Evolutionary conservation across 2,329 filamentous ascomycete genomes (phyloP), one percentile per base, ranked within the genome.

Genomic region (Davidsoniella australis): DNA sequence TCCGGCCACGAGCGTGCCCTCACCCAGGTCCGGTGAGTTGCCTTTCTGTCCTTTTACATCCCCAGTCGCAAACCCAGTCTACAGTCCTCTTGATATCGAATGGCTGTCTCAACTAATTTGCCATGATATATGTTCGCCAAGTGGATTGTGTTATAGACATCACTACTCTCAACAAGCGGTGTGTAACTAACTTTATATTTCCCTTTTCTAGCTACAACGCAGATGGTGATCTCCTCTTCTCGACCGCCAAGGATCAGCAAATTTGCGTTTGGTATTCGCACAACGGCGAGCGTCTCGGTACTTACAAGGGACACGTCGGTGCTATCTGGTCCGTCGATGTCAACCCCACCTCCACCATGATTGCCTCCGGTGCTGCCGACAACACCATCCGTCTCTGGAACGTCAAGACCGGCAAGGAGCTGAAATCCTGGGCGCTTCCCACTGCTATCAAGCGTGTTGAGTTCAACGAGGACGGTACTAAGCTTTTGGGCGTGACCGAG

Each of bases 331-430:
- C 91, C 55, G 84, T 98, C 67, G 91, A 98, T 64, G 82, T 94
- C 62, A 85, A 94, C 70, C 88, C 89, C 56, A 87, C 87, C 60
- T 85, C 82, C 56, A 85, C 84, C 60, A 78, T 98, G 62, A 81
- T 96, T 63, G 91, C 89, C 62, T 93, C 85, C 54, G 91, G 91
- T 60, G 91, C 88, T 59, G 91, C 91, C 67, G 91, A 98, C 72
- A 96, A 96, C 75, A 95, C 89, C 41, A 89, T 98, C 68, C 80
- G 88, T 62, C 75, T 98, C 61, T 98, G 91, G 91, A 87, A 98
- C 64, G 76, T 95, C 64, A 84, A 87, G 75, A 84, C 83, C 14
- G 91, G 91, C 63, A 85, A 85, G 64, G 82, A 85, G 64, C 76
- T 98, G 61, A 95, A 96, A 80, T 85, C 83, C 51, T 98, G 91